These are phyloP conservation scores for Trichoderma asperelloides DNA, from an alignment of 495 filamentous ascomycete species.

Conservation along the genomic window DNA sequence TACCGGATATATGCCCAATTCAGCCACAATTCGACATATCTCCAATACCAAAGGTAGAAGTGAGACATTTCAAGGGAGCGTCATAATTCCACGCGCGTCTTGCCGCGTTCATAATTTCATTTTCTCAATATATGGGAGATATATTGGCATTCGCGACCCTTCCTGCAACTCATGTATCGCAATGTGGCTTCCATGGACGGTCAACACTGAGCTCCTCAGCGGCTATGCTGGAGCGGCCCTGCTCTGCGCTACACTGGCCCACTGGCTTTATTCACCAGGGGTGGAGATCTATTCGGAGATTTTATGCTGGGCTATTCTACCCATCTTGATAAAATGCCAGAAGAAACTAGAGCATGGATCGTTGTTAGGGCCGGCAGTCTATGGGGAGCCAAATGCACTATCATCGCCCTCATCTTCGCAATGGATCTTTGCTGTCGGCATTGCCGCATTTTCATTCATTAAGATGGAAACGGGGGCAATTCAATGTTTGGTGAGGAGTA, in stretches of 20 bases:
- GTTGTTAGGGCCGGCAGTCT: not conserved
- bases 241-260: not conserved
- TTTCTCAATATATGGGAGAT: too few relatives aligned
- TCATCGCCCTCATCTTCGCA: not conserved
- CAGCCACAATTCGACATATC: too few relatives aligned
- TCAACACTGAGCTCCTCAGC: not conserved
- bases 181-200: not conserved
- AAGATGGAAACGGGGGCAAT: not conserved
- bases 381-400: not conserved
- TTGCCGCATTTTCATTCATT: not conserved
- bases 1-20: too few relatives aligned
- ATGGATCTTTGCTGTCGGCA: not conserved
- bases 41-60: too few relatives aligned
- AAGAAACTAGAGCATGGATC: not conserved
- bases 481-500: not conserved
- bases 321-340: not conserved
- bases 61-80: too few relatives aligned
- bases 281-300: not conserved
- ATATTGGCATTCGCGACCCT: not conserved
- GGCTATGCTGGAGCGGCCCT: not conserved
- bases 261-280: not conserved
- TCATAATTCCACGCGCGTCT: too few relatives aligned
- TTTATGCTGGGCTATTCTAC: not conserved
- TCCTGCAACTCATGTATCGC: not conserved
- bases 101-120: too few relatives aligned